phyloP scores from a whole-genome alignment of 2,329 filamentous ascomycete species.

The Alternaria sp. region DNA sequence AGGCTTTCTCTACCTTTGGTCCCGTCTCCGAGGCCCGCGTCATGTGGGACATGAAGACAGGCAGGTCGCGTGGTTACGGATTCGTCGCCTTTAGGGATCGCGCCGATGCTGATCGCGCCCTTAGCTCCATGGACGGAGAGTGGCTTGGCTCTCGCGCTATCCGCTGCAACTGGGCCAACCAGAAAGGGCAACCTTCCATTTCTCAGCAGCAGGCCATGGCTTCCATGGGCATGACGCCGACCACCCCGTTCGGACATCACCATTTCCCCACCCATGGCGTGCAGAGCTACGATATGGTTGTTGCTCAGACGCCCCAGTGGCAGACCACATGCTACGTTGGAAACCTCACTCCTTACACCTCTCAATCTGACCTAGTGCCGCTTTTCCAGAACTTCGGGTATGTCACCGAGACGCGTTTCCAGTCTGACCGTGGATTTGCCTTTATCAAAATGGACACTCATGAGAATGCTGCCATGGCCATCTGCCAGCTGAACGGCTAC shows the following conservation, averaged over 20 bases:
- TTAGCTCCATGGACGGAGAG: conserved; percentile 98
- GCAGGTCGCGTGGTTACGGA: conserved; percentile 94
- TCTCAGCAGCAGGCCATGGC: conserved; percentile 97
- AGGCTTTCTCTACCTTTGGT: conserved; percentile 96
- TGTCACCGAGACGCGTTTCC: conserved; percentile 96
- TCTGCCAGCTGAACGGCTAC: conserved; percentile 97
- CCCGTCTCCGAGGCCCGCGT: conserved; percentile 96
- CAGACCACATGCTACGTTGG: conserved; percentile 99
- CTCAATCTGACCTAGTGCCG: conserved; percentile 94
- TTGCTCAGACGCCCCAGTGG: conserved; percentile 94
- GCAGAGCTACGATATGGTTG: conserved; percentile 97
- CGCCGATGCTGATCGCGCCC: conserved; percentile 90
- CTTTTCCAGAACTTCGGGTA: conserved; percentile 99
- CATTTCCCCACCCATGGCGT: conserved; percentile 97
- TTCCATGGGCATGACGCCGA: conserved; percentile 97
- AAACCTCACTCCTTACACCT: conserved; percentile 97
- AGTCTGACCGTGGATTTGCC: conserved; percentile 95
- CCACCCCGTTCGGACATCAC: conserved; percentile 94
- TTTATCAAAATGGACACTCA: conserved; percentile 99
- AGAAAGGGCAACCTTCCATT: conserved; percentile 99
- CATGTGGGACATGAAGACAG: conserved; percentile 99
- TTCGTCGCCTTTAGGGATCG: conserved; percentile 98
- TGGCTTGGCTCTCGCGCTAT: conserved; percentile 98
- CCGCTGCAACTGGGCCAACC: conserved; percentile 99
- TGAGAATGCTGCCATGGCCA: conserved; percentile 97